Base-by-base conservation (phyloP, 108 stramenopile genomes). In the Asterionellopsis glacialis region DNA sequence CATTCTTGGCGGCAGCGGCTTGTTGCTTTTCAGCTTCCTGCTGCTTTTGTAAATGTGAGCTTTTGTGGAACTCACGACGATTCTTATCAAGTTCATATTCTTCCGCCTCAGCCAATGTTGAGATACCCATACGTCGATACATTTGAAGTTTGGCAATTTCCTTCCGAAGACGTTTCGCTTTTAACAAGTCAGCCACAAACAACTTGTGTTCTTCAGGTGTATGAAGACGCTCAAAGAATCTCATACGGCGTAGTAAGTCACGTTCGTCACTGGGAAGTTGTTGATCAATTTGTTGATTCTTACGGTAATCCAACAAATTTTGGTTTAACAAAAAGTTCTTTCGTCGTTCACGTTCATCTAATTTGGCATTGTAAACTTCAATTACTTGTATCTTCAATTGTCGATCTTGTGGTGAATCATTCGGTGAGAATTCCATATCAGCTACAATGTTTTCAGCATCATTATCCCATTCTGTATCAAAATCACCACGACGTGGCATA, bases 381-480 rank as follows among this genome's bases (percentile, higher is more conserved):
- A 84, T 58, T 7, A 98, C 91, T 57, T 90, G 67, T 18, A 96
- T 59, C 68, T 98, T 98, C 42, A 96, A 82, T 57, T 93, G 71
- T 51, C 52, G 63, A 40, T 96, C 95, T n/a, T 78, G 73, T 33
- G 75, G 70, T 23, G 81, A 65, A 50, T 98, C 97, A 40, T 84
- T 83, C 0, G 69, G 61, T 10, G 68, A 61, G 57, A 98, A 96
- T 63, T 95, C 94, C 93, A 98, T 95, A 51, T 96, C 95, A 16
- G 91, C 91, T 33, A 98, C 55, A 11, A 87, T 61, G 45, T 78
- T 41, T 71, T 98, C 97, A 12, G 96, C 98, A 45, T 94, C 95
- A 61, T 98, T 95, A 26, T 97, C 95, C 72, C 87, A 91, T 83
- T 98, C 98, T 60, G 90, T 76, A 57, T 98, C 98, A 69, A 97